These are phyloP conservation scores for Candida nonsorbophila DNA, from an alignment of 805 yeast species.

Conservation along the genomic window DNA sequence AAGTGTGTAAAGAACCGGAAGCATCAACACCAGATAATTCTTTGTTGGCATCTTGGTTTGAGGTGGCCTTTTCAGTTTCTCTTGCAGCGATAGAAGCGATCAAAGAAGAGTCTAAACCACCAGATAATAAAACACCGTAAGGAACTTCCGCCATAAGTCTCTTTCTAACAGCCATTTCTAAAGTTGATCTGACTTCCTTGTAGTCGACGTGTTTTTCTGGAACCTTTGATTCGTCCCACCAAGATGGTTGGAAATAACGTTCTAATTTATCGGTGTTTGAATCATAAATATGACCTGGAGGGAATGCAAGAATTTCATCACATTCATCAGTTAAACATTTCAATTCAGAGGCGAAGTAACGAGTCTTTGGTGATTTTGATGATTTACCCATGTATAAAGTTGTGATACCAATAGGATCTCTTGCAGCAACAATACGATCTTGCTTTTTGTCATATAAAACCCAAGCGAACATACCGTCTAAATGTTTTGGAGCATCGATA, in stretches of 20 bases:
- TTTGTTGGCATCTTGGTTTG: constrained; percentile 47
- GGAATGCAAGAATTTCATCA: constrained; percentile 89
- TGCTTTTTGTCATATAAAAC: constrained; percentile 77
- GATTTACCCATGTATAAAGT: constrained; percentile 93
- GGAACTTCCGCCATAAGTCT: constrained; percentile 99
- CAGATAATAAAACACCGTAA: constrained; percentile 93
- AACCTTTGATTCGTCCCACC: constrained; percentile 83
- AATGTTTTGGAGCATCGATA: constrained; percentile 81
- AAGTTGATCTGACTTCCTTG: constrained; percentile 63
- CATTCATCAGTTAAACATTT: constrained; percentile 93
- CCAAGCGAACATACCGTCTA: constrained; percentile 99
- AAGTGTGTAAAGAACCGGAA: constrained; percentile 73
- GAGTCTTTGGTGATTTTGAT: constrained; percentile 62
- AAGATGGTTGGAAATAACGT: constrained; percentile 85
- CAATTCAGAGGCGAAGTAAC: constrained; percentile 90
- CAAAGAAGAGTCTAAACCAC: constrained; percentile 95
- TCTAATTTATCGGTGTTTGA: constrained; percentile 80
- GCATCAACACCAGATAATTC: constrained; percentile 91
- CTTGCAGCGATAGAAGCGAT: constrained; percentile 97
- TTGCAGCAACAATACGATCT: constrained; percentile 91
- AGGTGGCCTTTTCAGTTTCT: constrained; percentile 78
- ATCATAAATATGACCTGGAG: constrained; percentile 97
- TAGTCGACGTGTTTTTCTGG: constrained; percentile 77
- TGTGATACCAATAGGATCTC: constrained; percentile 98
- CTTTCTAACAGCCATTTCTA: constrained; percentile 96